Conservation (phyloP, 371 early-diverging fungal genomes). For the Mortierella sp. region DNA sequence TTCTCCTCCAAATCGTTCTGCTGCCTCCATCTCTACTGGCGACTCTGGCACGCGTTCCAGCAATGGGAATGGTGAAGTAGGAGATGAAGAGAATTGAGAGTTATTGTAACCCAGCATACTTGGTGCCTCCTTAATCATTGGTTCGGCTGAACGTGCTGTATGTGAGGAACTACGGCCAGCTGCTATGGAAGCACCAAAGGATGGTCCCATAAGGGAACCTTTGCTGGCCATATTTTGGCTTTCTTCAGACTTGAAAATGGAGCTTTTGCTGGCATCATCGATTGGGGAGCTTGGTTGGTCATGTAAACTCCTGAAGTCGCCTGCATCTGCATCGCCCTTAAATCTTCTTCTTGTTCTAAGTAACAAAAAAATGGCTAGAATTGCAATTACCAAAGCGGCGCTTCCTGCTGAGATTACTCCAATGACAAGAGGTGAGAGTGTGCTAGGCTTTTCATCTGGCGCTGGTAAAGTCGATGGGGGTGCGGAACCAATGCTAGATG, state of each 20-base stretch:
- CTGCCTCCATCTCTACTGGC: not conserved
- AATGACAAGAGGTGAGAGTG: conserved; percentile 43
- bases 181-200: conserved; percentile 7
- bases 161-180: conserved; percentile 36
- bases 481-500: not conserved
- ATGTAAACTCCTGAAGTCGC: conserved; percentile 35
- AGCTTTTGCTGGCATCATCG: conserved; percentile 19
- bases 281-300: conserved; percentile 39
- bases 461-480: not conserved
- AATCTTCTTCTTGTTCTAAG: conserved; percentile 33
- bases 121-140: conserved; percentile 39
- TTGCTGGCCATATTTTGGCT: conserved; percentile 1
- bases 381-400: conserved; percentile 29
- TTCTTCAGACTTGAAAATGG: conserved; percentile 25
- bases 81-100: conserved; percentile 1
- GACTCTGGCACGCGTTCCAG: conserved; percentile 19
- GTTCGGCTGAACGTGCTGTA: conserved; percentile 36
- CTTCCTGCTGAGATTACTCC: conserved; percentile 43
- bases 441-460: not conserved
- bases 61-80: conserved; percentile 20
- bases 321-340: conserved; percentile 19
- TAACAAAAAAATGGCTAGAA: conserved; percentile 26
- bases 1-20: not conserved
- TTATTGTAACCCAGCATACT: conserved; percentile 19
- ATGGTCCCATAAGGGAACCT: conserved; percentile 4